Evolutionary conservation across 1,284 basidiomycete genomes (phyloP).

Genomic region (Pisolithus thermaeus): DNA sequence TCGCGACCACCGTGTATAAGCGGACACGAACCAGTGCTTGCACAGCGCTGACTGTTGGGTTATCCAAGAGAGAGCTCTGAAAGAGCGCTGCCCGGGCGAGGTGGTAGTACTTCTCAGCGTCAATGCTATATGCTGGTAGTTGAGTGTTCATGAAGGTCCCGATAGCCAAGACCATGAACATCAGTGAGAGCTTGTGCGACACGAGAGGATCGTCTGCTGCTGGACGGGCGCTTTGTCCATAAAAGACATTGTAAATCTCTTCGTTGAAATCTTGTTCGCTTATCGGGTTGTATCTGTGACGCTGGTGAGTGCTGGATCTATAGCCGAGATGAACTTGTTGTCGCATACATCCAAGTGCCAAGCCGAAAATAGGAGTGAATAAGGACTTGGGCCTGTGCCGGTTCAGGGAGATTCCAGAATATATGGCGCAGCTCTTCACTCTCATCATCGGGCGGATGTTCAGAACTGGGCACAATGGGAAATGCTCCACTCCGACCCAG

Average conservation of each 20-base stretch:
- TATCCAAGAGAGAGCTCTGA: conserved; percentile 65
- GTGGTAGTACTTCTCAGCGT: conserved; percentile 76
- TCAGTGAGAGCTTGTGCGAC: conserved; percentile 61
- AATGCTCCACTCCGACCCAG: conserved; percentile 58
- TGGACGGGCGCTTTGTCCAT: conserved; percentile 41
- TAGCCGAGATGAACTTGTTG: background rate
- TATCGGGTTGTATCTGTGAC: conserved; percentile 66
- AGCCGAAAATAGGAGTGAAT: conserved; percentile 61
- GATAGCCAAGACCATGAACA: conserved; percentile 74
- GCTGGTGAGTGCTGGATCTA: conserved; percentile 9
- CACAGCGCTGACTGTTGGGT: conserved; percentile 66
- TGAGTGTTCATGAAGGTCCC: conserved; percentile 65
- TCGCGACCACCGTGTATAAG: conserved; percentile 2
- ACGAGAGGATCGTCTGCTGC: conserved; percentile 52
- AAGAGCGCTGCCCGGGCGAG: conserved; percentile 68
- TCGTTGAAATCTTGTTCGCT: conserved; percentile 59
- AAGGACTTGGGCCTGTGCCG: conserved; percentile 53
- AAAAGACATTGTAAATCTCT: conserved; percentile 59
- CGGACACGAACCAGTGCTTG: conserved; percentile 55
- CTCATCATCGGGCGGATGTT: conserved; percentile 36
- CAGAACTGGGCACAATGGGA: conserved; percentile 50
- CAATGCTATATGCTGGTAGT: conserved; percentile 60
- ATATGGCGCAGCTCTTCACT: conserved; percentile 49
- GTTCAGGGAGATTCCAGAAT: conserved; percentile 63
- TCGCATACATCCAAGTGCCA: conserved; percentile 68